These are phyloP conservation scores for Suhomyces taliae DNA, from an alignment of 1,139 yeast species.

Conservation along the genomic window DNA sequence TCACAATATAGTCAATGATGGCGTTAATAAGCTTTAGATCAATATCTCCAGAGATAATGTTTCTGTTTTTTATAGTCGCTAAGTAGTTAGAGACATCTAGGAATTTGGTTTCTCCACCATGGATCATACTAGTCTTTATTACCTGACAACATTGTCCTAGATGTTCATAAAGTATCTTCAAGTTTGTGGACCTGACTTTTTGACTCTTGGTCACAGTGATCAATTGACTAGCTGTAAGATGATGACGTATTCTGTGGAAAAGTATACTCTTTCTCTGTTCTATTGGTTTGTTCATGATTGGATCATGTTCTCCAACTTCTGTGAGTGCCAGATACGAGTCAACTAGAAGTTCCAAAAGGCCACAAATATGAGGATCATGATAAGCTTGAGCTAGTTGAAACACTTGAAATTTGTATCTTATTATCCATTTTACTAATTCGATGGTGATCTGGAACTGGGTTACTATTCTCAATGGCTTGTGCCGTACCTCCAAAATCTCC, in stretches of 20 bases:
- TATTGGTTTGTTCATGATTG: conserved; percentile 1
- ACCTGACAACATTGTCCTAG: conserved; percentile 17
- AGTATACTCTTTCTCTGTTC: conserved; percentile 5
- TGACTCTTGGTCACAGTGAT: conserved; percentile 27
- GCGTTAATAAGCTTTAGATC: conserved; percentile 26
- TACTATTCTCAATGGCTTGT: conserved; percentile 18
- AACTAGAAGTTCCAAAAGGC: conserved; percentile 23
- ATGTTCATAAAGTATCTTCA: conserved; percentile 17
- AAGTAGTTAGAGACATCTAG: conserved; percentile 7
- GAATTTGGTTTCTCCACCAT: conserved; percentile 1
- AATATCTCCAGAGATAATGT: conserved; percentile 16
- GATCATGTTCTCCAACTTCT: background rate
- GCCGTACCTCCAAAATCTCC: conserved; percentile 16
- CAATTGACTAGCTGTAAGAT: conserved; percentile 15
- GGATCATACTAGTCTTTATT: conserved; percentile 1
- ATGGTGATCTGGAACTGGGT: conserved; percentile 28
- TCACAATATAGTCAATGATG: conserved; percentile 26
- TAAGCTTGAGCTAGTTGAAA: conserved; percentile 29
- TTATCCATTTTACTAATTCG: conserved; percentile 33
- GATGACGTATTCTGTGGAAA: conserved; percentile 12
- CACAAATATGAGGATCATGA: conserved; percentile 21
- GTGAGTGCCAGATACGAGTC: conserved; percentile 4
- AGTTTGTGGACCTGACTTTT: conserved; percentile 18
- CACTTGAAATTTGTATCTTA: conserved; percentile 18
- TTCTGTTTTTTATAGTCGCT: conserved; percentile 5